Evolutionary conservation across 2,329 filamentous ascomycete genomes (phyloP).

Genomic region (Ceratocystis huliohia): DNA sequence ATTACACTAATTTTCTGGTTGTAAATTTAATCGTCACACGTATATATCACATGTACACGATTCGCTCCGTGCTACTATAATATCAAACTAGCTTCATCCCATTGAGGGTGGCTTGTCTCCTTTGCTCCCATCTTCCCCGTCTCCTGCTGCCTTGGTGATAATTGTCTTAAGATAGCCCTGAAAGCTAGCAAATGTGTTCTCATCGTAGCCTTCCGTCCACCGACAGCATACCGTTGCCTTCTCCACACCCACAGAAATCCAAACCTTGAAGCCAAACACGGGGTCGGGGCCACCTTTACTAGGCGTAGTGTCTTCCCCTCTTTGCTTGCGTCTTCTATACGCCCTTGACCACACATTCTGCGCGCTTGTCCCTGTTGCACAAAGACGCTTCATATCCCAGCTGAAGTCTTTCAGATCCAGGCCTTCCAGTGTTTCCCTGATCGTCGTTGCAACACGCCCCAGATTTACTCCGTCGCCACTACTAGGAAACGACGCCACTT

Average conservation of each 20-base stretch:
- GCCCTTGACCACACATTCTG: constrained; percentile 49
- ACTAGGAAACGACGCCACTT: constrained; percentile 36
- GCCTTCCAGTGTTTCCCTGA: constrained; percentile 37
- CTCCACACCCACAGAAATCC: not conserved
- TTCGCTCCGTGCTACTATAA: not conserved
- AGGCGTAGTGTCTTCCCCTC: constrained; percentile 21
- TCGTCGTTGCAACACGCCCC: constrained; percentile 27
- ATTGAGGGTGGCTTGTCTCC: too few species aligned
- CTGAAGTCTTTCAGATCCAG: constrained; percentile 51
- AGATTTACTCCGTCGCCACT: constrained; percentile 29
- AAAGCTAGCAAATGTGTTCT: constrained; percentile 73
- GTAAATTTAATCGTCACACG: too few species aligned
- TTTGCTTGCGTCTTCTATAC: not conserved
- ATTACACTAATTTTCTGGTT: not conserved
- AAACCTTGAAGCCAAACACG: constrained; percentile 20
- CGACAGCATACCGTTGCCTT: constrained; percentile 11
- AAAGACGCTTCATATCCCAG: constrained; percentile 42
- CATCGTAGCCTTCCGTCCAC: constrained; percentile 66
- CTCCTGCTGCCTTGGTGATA: not conserved
- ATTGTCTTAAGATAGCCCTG: constrained; percentile 56
- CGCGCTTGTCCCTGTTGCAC: constrained; percentile 50
- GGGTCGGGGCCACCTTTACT: constrained; percentile 12
- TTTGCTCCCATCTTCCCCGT: not conserved
- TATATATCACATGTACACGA: too few species aligned
- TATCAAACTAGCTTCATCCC: not conserved